A percentile compares a stretch with the other conserved stretches of the same genome.
These are phyloP conservation scores for Pythium chondricola DNA, from an alignment of 352 stramenopile species.

Conservation along the genomic window DNA sequence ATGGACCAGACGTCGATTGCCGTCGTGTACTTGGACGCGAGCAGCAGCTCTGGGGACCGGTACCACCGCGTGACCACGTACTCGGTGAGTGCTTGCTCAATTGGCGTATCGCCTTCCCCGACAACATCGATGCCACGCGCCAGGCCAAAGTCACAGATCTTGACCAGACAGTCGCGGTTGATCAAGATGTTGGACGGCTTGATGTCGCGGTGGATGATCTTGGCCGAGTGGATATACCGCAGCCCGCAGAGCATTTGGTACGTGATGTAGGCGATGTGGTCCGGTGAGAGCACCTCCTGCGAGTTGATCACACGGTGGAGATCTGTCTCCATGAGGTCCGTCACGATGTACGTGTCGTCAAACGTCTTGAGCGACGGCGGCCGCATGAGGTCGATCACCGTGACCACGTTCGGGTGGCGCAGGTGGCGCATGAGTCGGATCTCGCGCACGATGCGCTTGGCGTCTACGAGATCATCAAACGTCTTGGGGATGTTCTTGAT, in stretches of 20 bases:
- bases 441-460: slow-evolving; percentile 80
- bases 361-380: slow-evolving; percentile 64
- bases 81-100: slow-evolving; percentile 72
- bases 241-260: slow-evolving; percentile 80
- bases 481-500: slow-evolving; percentile 86
- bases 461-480: slow-evolving; percentile 79
- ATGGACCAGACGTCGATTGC: slow-evolving; percentile 95
- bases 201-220: slow-evolving; percentile 89
- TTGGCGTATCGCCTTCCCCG: slow-evolving; percentile 25
- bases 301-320: slow-evolving; percentile 80
- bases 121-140: slow-evolving; percentile 63
- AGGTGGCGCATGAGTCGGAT: slow-evolving; percentile 82
- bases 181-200: slow-evolving; percentile 97
- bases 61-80: slow-evolving; percentile 95
- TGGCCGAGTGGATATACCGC: slow-evolving; percentile 82
- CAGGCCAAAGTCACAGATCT: slow-evolving; percentile 89
- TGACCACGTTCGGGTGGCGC: slow-evolving; percentile 59
- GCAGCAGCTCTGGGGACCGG: slow-evolving; percentile 88
- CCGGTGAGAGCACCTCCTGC: slow-evolving; percentile 49
- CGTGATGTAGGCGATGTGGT: slow-evolving; percentile 80
- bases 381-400: slow-evolving; percentile 70
- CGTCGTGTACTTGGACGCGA: slow-evolving; percentile 94
- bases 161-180: slow-evolving; percentile 87
- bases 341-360: slow-evolving; percentile 84
- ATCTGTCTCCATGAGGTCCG: slow-evolving; percentile 79